Evolutionary conservation across 1,284 basidiomycete species (phyloP).

Genomic region (Malassezia sympodialis): DNA sequence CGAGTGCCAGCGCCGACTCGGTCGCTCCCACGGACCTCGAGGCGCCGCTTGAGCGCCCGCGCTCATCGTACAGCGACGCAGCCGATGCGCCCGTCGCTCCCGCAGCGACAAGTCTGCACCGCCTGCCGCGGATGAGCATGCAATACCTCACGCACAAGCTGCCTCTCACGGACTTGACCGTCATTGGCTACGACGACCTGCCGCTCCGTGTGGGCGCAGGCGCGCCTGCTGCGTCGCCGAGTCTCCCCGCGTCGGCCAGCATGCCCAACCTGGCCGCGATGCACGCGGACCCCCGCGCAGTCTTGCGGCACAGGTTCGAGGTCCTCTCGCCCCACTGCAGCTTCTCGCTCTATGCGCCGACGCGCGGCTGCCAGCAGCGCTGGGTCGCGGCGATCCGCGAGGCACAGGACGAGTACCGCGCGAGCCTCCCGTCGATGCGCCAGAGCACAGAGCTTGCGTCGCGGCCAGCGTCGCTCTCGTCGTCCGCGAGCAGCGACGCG

Average conservation of each 20-base stretch:
- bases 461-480: slow-evolving; percentile 6
- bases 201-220: neutral
- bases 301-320: slow-evolving; percentile 35
- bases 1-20: slow-evolving; percentile 48
- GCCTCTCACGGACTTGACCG: slow-evolving; percentile 37
- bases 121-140: slow-evolving; percentile 20
- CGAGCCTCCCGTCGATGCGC: slow-evolving; percentile 26
- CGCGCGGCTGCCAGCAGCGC: slow-evolving; percentile 22
- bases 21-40: slow-evolving; percentile 61
- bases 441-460: slow-evolving; percentile 16
- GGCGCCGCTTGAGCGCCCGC: slow-evolving; percentile 54
- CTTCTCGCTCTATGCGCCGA: slow-evolving; percentile 43
- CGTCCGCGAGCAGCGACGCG: slow-evolving; percentile 1
- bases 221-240: neutral
- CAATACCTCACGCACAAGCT: slow-evolving; percentile 42
- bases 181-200: slow-evolving; percentile 34
- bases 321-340: slow-evolving; percentile 46
- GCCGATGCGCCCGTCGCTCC: neutral
- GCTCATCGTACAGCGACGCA: slow-evolving; percentile 51
- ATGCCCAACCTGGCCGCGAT: slow-evolving; percentile 1
- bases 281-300: neutral
- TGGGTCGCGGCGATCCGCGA: slow-evolving; percentile 43
- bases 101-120: slow-evolving; percentile 3
- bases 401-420: slow-evolving; percentile 36
- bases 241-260: slow-evolving; percentile 3